Evolutionary conservation across 1,139 yeast genomes (phyloP).

Genomic region (Yamadazyma conglobata): DNA sequence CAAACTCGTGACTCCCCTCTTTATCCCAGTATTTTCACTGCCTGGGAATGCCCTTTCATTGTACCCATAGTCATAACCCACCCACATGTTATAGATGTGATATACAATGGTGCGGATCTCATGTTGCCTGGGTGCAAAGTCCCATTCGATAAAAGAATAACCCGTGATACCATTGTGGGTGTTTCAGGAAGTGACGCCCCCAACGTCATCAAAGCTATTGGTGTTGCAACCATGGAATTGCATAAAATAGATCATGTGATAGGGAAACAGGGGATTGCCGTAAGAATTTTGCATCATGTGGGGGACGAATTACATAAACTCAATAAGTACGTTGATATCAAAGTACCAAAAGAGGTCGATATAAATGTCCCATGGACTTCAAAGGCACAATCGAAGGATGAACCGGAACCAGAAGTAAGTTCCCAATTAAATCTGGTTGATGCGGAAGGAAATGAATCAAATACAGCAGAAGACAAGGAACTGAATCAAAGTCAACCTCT

Average conservation of each 20-base stretch:
- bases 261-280: conserved; percentile 68
- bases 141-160: conserved; percentile 56
- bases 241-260: conserved; percentile 38
- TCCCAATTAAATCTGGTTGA: conserved; percentile 11
- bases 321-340: conserved; percentile 44
- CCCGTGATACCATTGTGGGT: conserved; percentile 62
- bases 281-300: conserved; percentile 50
- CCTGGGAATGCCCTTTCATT: conserved; percentile 67
- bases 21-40: conserved; percentile 69
- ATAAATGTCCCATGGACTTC: conserved; percentile 18
- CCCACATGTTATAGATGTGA: conserved; percentile 59
- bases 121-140: conserved; percentile 90
- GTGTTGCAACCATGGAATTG: conserved; percentile 57
- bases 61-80: conserved; percentile 71
- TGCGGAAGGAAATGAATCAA: conserved; percentile 1
- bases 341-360: conserved; percentile 33
- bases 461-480: conserved; percentile 9
- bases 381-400: conserved; percentile 6
- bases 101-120: conserved; percentile 78
- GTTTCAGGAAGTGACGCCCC: conserved; percentile 63
- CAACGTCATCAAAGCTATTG: conserved; percentile 69
- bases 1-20: conserved; percentile 51
- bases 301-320: conserved; percentile 52
- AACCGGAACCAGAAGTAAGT: conserved; percentile 5
- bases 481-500: conserved; percentile 8